phyloP scores from a whole-genome alignment of 2,329 filamentous ascomycete genomes.

The Cercospora sp. region DNA sequence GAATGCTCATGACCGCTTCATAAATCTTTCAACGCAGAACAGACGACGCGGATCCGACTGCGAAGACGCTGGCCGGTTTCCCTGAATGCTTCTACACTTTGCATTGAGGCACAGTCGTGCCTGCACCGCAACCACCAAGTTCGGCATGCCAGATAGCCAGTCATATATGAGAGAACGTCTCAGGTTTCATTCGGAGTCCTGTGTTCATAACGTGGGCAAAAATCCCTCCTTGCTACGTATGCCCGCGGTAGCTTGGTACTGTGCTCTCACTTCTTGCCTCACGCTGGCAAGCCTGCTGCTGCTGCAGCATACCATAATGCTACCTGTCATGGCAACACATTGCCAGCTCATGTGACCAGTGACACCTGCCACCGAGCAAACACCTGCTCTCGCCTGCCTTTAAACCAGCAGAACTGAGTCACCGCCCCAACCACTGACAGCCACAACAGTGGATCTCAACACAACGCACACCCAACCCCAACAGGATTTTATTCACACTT shows the following conservation, averaged over 20 bases:
- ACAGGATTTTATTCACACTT: neutral
- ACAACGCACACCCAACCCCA: neutral
- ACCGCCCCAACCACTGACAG: neutral
- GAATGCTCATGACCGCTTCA: neutral
- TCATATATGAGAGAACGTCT: neutral
- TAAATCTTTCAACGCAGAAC: neutral
- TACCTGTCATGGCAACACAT: neutral
- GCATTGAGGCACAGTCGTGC: neutral
- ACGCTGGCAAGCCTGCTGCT: neutral
- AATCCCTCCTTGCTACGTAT: neutral
- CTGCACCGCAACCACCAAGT: neutral
- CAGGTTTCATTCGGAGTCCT: no score
- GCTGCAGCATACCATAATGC: neutral
- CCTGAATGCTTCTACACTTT: neutral
- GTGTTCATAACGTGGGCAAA: neutral
- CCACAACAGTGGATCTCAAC: slow-evolving; percentile 6
- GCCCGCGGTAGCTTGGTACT: neutral
- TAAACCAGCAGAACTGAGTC: neutral
- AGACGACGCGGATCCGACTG: neutral
- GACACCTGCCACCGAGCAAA: neutral
- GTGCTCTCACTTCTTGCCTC: neutral
- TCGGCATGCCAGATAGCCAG: neutral
- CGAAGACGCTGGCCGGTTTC: neutral
- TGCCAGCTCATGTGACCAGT: slow-evolving; percentile 8
- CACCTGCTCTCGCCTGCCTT: neutral